A percentile compares a stretch with the other conserved stretches of the same genome.
phyloP scores from a whole-genome alignment of 164 flowering plant genomes.

The Aristolochia fimbriata region DNA sequence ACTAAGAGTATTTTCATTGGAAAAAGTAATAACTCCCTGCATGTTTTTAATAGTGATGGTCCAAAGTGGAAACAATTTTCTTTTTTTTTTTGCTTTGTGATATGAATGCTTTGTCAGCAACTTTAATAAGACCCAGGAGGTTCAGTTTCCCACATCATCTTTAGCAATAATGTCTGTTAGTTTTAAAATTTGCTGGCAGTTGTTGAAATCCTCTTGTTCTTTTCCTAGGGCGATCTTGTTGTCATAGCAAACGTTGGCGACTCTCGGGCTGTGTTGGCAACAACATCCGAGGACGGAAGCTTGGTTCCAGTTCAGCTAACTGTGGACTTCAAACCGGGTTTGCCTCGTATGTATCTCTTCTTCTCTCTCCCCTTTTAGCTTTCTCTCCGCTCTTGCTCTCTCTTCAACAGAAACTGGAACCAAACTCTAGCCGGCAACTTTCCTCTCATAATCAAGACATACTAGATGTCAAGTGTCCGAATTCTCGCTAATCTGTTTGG shows the following conservation, averaged over 20 bases:
- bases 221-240: conserved; percentile 53
- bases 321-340: conserved; percentile 69
- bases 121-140: too few relatives aligned
- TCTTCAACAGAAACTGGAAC: not conserved
- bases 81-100: too few relatives aligned
- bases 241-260: conserved; percentile 80
- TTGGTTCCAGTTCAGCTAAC: conserved; percentile 70
- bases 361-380: conserved; percentile 2
- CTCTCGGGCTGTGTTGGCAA: conserved; percentile 83
- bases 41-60: too few relatives aligned
- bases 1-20: too few relatives aligned
- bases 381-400: not conserved
- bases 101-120: too few relatives aligned
- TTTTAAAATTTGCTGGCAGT: too few relatives aligned
- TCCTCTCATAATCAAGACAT: too few relatives aligned
- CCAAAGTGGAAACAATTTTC: too few relatives aligned
- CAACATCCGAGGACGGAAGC: conserved; percentile 67
- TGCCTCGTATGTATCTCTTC: conserved; percentile 55
- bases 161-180: too few relatives aligned
- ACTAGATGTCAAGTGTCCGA: not conserved
- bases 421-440: too few relatives aligned
- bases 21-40: too few relatives aligned
- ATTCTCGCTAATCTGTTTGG: conserved; percentile 4
- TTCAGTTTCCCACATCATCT: too few relatives aligned
- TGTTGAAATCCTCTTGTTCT: not conserved